Evolutionary conservation across 2,329 filamentous ascomycete species (phyloP), one percentile per base, ranked within the genome.

Genomic region (Arthrobotrys pseudoclavata): DNA sequence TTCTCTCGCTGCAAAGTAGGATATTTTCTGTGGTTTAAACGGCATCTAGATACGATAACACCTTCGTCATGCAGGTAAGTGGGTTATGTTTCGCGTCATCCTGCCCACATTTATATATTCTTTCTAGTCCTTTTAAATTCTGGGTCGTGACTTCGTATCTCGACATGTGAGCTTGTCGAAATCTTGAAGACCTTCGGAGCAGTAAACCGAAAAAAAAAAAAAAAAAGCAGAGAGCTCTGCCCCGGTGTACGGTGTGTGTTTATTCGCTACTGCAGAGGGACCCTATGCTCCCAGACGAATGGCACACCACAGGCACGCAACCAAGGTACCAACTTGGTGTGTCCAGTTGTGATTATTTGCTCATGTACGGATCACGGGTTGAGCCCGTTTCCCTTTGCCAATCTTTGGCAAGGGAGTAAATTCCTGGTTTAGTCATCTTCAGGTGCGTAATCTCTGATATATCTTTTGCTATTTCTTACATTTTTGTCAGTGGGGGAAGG

Each of bases 51-150:
- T 48, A 50, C 47, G 47, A 50, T 50, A 61, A 10, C 64, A 53
- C 24, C 34, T 66, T 66, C 69, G 63, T 66, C 52, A 62, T 77
- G 74, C 74, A 77, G 74, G 67, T 77, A 67, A 71, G 74, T 77
- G 67, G 74, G 62, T 69, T 71, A 62, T 45, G 47, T 61, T 71
- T 71, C 74, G 74, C 67, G 74, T 71, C 74, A 71, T 77, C 52
- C 52, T 66, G 66, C 42, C 45, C 66, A 67, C 60, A 66, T 76
- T 67, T 76, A 31, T 48, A 22, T 34, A 53, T 60, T 34, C 13
- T 53, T 22, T 15, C n/a, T 34, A 26, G 24, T 34, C 18, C 7
- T 15, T 60, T 34, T 15, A 47, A 69, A 53, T 6, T 29, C n/a
- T 48, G 37, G 34, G 26, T 45, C 18, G 20, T 24, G 55, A 61